These are phyloP conservation scores for Pythium periplocum DNA, from an alignment of 352 stramenopile species.

Conservation along the genomic window DNA sequence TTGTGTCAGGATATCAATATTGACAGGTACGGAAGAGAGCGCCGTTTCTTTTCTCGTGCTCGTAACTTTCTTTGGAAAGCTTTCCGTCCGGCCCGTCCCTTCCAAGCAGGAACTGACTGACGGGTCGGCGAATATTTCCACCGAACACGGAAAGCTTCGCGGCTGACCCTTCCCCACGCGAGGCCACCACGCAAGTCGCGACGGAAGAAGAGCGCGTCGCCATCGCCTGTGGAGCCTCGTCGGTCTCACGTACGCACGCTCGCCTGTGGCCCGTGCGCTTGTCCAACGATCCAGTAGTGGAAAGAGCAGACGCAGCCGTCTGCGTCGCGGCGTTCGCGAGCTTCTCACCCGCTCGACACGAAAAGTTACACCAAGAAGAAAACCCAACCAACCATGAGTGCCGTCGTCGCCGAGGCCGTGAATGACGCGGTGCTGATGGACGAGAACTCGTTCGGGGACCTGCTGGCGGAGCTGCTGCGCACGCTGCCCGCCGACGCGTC, in stretches of 20 bases:
- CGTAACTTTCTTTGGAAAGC: conserved; percentile 14
- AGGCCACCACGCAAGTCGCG: too few relatives aligned
- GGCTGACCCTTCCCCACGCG: too few relatives aligned
- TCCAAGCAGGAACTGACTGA: too few relatives aligned
- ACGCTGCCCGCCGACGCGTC: conserved; percentile 69
- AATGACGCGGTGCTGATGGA: conserved; percentile 11
- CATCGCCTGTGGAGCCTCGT: too few relatives aligned
- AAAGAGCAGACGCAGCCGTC: too few relatives aligned
- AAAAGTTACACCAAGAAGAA: background rate
- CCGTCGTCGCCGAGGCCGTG: conserved; percentile 12
- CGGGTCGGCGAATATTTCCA: too few relatives aligned
- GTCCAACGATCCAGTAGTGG: too few relatives aligned
- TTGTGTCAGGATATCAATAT: conserved; percentile 2
- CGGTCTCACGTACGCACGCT: too few relatives aligned
- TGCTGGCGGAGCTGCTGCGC: conserved; percentile 69
- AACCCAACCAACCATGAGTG: conserved; percentile 8
- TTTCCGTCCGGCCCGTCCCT: background rate
- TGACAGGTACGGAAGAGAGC: conserved; percentile 7
- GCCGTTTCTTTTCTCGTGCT: background rate
- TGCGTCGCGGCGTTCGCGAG: too few relatives aligned
- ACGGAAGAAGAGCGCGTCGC: too few relatives aligned
- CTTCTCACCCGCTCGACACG: conserved; percentile 1
- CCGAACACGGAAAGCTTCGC: too few relatives aligned
- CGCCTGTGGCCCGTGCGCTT: too few relatives aligned
- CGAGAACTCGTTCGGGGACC: conserved; percentile 56